These are phyloP conservation scores for Gnetum montanum DNA, from an alignment of 75 land plant species.

Conservation along the genomic window DNA sequence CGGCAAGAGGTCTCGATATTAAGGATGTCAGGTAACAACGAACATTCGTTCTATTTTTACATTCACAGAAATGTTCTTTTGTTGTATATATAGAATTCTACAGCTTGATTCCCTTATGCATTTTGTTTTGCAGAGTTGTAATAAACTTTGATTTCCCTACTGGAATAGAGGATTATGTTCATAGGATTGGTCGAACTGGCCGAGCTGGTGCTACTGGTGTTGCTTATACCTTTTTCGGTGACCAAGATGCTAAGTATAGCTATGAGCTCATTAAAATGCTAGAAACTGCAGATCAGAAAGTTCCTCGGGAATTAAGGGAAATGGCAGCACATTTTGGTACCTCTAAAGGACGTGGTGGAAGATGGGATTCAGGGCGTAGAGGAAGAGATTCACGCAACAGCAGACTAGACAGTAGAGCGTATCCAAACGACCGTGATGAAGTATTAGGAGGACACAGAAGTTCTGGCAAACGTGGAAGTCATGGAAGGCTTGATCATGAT, in stretches of 20 bases:
- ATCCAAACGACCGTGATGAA: slow-evolving; percentile 38
- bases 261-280: slow-evolving; percentile 77
- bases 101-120: neutral
- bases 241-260: slow-evolving; percentile 85
- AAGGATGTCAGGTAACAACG: slow-evolving; percentile 91
- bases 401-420: slow-evolving; percentile 23
- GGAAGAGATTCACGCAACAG: slow-evolving; percentile 33
- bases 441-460: slow-evolving; percentile 24
- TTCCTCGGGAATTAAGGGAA: slow-evolving; percentile 74
- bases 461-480: slow-evolving; percentile 34
- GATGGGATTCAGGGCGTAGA: slow-evolving; percentile 31
- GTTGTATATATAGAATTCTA: neutral
- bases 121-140: slow-evolving; percentile 55
- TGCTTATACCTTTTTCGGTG: slow-evolving; percentile 78
- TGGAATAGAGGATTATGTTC: slow-evolving; percentile 95
- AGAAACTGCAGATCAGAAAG: slow-evolving; percentile 82
- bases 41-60: too few relatives aligned
- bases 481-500: slow-evolving; percentile 30
- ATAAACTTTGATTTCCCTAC: slow-evolving; percentile 95
- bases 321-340: slow-evolving; percentile 49
- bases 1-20: slow-evolving; percentile 96
- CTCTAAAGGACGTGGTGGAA: slow-evolving; percentile 28
- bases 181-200: slow-evolving; percentile 96
- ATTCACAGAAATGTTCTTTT: neutral
- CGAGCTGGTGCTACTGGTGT: slow-evolving; percentile 98